Conservation (phyloP, 495 filamentous ascomycete genomes). For the Penicillium atrosanguineum region DNA sequence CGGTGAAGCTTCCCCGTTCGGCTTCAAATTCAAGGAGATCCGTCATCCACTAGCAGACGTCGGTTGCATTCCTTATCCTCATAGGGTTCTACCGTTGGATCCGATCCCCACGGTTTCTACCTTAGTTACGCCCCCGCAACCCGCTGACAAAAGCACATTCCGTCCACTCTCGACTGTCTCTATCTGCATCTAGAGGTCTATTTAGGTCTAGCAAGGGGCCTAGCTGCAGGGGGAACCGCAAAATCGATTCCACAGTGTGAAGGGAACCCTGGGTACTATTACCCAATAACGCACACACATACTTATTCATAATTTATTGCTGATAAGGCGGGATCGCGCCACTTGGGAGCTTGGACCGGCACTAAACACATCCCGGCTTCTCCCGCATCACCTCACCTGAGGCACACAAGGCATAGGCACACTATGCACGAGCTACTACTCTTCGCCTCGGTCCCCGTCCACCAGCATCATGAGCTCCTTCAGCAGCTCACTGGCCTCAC, state of each 20-base stretch:
- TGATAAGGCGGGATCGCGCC: conserved; percentile 16
- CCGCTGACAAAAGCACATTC: conserved; percentile 8
- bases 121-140: neutral
- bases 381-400: conserved; percentile 1
- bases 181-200: neutral
- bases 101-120: conserved; percentile 3
- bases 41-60: neutral
- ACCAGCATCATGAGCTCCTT: conserved; percentile 57
- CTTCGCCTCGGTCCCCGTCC: conserved; percentile 47
- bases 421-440: conserved; percentile 48
- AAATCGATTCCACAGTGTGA: no score
- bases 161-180: neutral
- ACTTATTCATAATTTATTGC: conserved; percentile 4
- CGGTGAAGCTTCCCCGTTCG: conserved; percentile 30
- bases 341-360: conserved; percentile 23
- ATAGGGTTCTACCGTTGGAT: conserved; percentile 6
- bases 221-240: neutral
- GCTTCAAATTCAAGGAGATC: conserved; percentile 8
- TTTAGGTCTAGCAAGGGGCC: neutral
- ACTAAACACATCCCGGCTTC: conserved; percentile 25
- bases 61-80: conserved; percentile 2
- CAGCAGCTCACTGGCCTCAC: conserved; percentile 66
- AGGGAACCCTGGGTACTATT: neutral
- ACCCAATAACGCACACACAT: conserved; percentile 15
- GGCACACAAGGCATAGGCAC: neutral